A percentile compares a stretch with the other conserved stretches of the same genome.
Conservation (phyloP, 495 filamentous ascomycete species). For the Penicillium flavigenum region DNA sequence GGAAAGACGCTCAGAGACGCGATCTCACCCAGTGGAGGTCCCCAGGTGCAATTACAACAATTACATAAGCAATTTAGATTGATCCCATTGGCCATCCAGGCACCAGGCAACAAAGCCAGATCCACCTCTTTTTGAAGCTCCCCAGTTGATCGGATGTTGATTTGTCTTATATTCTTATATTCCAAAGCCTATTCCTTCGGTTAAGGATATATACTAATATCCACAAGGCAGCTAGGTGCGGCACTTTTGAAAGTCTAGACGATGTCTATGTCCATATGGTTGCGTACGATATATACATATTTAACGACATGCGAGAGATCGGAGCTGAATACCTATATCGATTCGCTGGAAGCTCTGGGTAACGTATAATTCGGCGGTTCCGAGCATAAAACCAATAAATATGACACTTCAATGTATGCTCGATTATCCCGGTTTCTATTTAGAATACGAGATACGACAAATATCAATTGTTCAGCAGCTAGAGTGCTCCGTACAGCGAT, state of each 20-base stretch:
- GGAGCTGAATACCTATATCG: too few relatives aligned
- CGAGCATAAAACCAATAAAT: neutral
- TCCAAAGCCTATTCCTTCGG: too few relatives aligned
- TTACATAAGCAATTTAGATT: neutral
- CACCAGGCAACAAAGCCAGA: neutral
- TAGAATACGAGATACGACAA: conserved; percentile 3
- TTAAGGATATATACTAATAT: too few relatives aligned
- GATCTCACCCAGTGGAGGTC: neutral
- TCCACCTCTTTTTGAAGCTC: neutral
- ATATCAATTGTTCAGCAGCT: neutral
- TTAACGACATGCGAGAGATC: too few relatives aligned
- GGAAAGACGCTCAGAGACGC: neutral
- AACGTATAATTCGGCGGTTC: neutral
- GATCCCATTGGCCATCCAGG: neutral
- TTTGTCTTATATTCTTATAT: too few relatives aligned
- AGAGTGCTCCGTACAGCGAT: neutral
- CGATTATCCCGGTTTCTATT: neutral
- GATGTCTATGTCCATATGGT: too few relatives aligned
- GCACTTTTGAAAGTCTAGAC: too few relatives aligned
- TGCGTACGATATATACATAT: too few relatives aligned
- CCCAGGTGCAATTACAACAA: conserved; percentile 6
- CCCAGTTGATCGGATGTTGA: too few relatives aligned
- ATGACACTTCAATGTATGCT: neutral
- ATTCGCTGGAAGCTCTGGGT: too few relatives aligned
- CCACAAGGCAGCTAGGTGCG: too few relatives aligned